Percentiles rank a stretch among this genome's conserved stretches.
These are phyloP conservation scores for Diaporthe vexans DNA, from an alignment of 2,329 filamentous ascomycete species.

Conservation along the genomic window DNA sequence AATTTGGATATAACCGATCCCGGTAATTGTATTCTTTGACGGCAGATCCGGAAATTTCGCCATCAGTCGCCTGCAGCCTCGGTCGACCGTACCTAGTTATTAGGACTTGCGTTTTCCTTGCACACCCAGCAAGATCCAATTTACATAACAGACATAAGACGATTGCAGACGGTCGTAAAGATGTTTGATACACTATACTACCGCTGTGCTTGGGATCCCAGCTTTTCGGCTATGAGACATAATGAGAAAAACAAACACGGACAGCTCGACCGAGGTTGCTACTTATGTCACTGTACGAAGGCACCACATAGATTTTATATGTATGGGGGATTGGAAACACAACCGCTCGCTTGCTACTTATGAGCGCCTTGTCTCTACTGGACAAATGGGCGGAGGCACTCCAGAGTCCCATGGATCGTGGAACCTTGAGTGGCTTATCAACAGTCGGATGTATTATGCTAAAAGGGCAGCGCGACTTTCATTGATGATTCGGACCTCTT, in stretches of 20 bases:
- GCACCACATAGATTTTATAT: too few relatives aligned
- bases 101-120: too few relatives aligned
- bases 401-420: background rate
- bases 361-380: too few relatives aligned
- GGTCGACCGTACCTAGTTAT: too few relatives aligned
- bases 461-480: background rate
- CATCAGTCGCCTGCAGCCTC: too few relatives aligned
- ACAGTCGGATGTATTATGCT: too few relatives aligned
- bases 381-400: background rate
- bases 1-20: too few relatives aligned
- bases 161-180: background rate
- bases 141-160: background rate
- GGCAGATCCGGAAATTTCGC: too few relatives aligned
- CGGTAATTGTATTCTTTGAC: too few relatives aligned
- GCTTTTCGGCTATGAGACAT: background rate
- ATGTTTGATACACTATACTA: background rate
- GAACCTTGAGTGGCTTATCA: background rate
- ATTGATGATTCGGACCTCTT: background rate
- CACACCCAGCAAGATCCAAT: too few relatives aligned
- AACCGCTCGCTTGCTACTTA: background rate
- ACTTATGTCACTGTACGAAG: too few relatives aligned
- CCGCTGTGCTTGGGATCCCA: background rate
- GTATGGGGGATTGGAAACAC: too few relatives aligned
- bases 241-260: background rate
- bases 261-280: background rate